These are phyloP conservation scores for Xylaria castorea DNA, from an alignment of 495 filamentous ascomycete genomes.

Conservation along the genomic window DNA sequence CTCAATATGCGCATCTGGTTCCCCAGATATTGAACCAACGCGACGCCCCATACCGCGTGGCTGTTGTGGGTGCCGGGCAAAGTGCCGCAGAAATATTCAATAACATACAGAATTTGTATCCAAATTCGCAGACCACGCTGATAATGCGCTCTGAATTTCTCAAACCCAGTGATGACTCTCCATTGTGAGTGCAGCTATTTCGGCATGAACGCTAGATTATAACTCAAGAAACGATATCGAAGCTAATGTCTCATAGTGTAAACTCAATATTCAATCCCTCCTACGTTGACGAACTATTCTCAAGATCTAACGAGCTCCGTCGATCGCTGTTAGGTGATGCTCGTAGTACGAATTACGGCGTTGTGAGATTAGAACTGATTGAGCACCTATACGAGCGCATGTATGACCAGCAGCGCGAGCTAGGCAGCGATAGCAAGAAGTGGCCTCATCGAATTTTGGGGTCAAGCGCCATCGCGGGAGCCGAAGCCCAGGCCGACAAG, in stretches of 20 bases:
- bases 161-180: constrained; percentile 91
- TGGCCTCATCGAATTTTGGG: constrained; percentile 84
- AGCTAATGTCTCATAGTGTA: constrained; percentile 62
- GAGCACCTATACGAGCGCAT: constrained; percentile 84
- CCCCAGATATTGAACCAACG: constrained; percentile 65
- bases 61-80: constrained; percentile 87
- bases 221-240: neutral
- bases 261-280: constrained; percentile 96
- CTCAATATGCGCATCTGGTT: constrained; percentile 75
- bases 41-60: constrained; percentile 69
- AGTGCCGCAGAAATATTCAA: constrained; percentile 95
- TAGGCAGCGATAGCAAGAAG: constrained; percentile 67
- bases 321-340: constrained; percentile 67
- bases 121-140: constrained; percentile 75
- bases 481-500: constrained; percentile 55
- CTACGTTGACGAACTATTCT: constrained; percentile 75
- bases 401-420: constrained; percentile 79
- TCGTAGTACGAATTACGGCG: constrained; percentile 88
- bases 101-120: constrained; percentile 82
- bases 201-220: neutral
- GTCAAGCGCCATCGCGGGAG: constrained; percentile 64
- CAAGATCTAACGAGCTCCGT: constrained; percentile 66
- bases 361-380: constrained; percentile 85
- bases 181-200: constrained; percentile 72
- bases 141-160: constrained; percentile 82